Conservation (phyloP, 805 yeast species). For the Lipomyces kockii region DNA sequence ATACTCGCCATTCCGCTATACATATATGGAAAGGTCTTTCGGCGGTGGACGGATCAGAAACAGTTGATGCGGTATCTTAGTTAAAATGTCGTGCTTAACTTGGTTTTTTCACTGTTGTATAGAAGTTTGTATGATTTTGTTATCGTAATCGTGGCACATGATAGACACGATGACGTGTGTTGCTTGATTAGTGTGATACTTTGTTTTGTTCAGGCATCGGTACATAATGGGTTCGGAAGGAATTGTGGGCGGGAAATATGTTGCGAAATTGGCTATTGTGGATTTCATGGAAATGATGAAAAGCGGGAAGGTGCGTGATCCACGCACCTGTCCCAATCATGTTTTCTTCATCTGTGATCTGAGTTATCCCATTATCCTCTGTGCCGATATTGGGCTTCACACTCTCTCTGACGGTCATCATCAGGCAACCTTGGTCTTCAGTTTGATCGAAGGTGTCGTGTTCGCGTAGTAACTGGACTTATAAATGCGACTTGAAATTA, state of each 20-base stretch:
- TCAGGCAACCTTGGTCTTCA: too few relatives aligned
- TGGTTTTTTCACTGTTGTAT: too few relatives aligned
- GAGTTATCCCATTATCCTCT: too few relatives aligned
- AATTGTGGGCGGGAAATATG: background rate
- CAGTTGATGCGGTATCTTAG: conserved; percentile 50
- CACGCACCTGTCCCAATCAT: too few relatives aligned
- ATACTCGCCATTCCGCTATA: conserved; percentile 57
- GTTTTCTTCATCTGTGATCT: too few relatives aligned
- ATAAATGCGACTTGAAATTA: too few relatives aligned
- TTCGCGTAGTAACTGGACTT: too few relatives aligned
- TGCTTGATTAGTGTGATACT: background rate
- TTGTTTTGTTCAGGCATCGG: background rate
- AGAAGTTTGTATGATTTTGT: background rate
- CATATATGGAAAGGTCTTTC: conserved; percentile 56
- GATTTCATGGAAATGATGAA: background rate
- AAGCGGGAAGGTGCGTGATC: too few relatives aligned
- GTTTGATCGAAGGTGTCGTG: too few relatives aligned
- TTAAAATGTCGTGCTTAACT: background rate
- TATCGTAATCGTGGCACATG: too few relatives aligned
- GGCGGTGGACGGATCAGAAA: conserved; percentile 58
- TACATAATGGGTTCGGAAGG: background rate
- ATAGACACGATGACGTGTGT: background rate
- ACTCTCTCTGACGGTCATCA: too few relatives aligned
- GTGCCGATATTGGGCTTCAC: too few relatives aligned
- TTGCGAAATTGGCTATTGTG: background rate